Conservation (phyloP, 176 grass and related monocot genomes). For the Phragmites australis region DNA sequence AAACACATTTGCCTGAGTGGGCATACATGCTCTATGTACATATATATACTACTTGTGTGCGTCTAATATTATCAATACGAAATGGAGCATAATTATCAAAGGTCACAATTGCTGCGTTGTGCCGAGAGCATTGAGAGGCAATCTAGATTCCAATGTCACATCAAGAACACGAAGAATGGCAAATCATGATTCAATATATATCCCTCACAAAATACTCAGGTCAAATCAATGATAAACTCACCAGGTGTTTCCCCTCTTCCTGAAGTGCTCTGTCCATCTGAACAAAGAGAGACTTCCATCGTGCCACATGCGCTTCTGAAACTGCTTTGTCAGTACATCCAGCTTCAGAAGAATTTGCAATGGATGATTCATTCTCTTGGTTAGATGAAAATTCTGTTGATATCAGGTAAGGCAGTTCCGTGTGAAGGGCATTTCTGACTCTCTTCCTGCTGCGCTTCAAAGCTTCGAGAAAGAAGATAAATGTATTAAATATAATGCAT, state of each 20-base stretch:
- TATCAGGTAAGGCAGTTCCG: slow-evolving; percentile 81
- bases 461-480: slow-evolving; percentile 50
- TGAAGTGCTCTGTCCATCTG: slow-evolving; percentile 88
- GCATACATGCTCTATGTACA: background rate
- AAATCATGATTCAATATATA: background rate
- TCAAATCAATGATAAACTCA: slow-evolving; percentile 42
- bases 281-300: slow-evolving; percentile 82
- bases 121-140: background rate
- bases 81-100: slow-evolving; percentile 6
- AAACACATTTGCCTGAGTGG: background rate
- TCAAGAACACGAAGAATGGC: background rate
- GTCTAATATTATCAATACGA: background rate
- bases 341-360: slow-evolving; percentile 42
- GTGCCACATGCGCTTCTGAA: slow-evolving; percentile 68
- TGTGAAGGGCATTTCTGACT: slow-evolving; percentile 75
- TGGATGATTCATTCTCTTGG: slow-evolving; percentile 60
- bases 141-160: background rate
- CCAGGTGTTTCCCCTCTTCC: slow-evolving; percentile 81
- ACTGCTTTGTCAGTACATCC: slow-evolving; percentile 44
- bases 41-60: background rate
- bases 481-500: background rate
- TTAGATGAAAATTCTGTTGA: slow-evolving; percentile 72
- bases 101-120: background rate
- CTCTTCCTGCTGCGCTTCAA: slow-evolving; percentile 76
- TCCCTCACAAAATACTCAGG: background rate